Conservation (phyloP, 1,284 basidiomycete species). For the Puccinia polysora region DNA sequence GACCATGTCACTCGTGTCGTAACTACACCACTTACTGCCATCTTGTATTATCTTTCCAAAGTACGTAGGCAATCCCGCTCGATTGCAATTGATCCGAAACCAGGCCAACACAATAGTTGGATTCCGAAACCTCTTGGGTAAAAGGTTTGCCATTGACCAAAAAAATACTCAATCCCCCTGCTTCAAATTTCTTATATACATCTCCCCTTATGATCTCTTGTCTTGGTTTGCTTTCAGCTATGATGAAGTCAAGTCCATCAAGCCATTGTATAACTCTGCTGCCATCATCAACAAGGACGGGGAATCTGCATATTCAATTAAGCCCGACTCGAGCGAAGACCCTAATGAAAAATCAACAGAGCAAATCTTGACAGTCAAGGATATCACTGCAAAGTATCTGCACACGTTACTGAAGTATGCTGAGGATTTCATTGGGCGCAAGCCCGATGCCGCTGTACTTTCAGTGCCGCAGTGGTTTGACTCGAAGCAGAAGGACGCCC, state of each 20-base stretch:
- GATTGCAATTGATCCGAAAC: conserved; percentile 91
- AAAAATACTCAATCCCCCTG: not conserved
- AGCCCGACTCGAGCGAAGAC: conserved; percentile 55
- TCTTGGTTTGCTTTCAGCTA: no score
- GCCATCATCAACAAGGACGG: conserved; percentile 68
- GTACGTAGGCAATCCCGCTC: conserved; percentile 96
- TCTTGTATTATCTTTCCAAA: conserved; percentile 51
- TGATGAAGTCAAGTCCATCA: conserved; percentile 62
- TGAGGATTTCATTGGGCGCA: conserved; percentile 80
- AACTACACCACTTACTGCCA: not conserved
- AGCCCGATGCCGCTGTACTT: conserved; percentile 76
- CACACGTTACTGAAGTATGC: conserved; percentile 78
- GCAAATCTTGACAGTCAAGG: conserved; percentile 49
- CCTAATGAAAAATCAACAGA: conserved; percentile 48
- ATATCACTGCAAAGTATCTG: conserved; percentile 71
- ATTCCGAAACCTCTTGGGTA: conserved; percentile 89
- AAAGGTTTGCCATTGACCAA: conserved; percentile 62
- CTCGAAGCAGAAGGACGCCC: conserved; percentile 51
- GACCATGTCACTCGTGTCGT: not conserved
- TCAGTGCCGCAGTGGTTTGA: conserved; percentile 62
- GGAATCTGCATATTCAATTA: conserved; percentile 64
- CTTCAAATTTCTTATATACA: not conserved
- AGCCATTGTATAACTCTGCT: conserved; percentile 77
- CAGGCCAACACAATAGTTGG: conserved; percentile 86
- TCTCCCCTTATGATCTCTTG: conserved; percentile 5